phyloP scores from a whole-genome alignment of 345 rosid genomes.

The Gossypium stocksii region DNA sequence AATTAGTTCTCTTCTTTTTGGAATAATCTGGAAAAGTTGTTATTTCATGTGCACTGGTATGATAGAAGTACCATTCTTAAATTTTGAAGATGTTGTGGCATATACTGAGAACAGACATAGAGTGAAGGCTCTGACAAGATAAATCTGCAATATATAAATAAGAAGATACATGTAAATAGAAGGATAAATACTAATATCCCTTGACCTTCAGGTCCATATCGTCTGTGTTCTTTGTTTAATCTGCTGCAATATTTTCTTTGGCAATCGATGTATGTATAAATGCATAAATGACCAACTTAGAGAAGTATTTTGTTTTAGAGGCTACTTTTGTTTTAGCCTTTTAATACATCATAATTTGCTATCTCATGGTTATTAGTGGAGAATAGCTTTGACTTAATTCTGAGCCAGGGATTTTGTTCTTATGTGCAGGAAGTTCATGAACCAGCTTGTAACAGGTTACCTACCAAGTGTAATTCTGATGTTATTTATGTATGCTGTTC shows the following conservation, averaged over 20 bases:
- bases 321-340: not conserved
- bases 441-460: conserved; percentile 75
- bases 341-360: not conserved
- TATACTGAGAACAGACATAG: too few relatives aligned
- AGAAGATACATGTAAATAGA: too few relatives aligned
- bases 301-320: not conserved
- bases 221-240: not conserved
- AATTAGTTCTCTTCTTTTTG: not conserved
- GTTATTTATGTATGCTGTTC: conserved; percentile 59
- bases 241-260: not conserved
- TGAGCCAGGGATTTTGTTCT: conserved; percentile 5
- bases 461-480: conserved; percentile 87
- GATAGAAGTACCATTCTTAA: too few relatives aligned
- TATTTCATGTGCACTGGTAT: too few relatives aligned
- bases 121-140: too few relatives aligned
- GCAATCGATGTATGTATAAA: too few relatives aligned
- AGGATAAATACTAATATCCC: too few relatives aligned
- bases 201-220: too few relatives aligned
- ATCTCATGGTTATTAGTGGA: not conserved
- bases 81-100: too few relatives aligned
- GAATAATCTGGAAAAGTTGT: not conserved
- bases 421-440: conserved; percentile 45
- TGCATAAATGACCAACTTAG: not conserved
- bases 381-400: not conserved
- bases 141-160: too few relatives aligned